Evolutionary conservation across 2,329 filamentous ascomycete species (phyloP).

Genomic region (Penicillium sp.): DNA sequence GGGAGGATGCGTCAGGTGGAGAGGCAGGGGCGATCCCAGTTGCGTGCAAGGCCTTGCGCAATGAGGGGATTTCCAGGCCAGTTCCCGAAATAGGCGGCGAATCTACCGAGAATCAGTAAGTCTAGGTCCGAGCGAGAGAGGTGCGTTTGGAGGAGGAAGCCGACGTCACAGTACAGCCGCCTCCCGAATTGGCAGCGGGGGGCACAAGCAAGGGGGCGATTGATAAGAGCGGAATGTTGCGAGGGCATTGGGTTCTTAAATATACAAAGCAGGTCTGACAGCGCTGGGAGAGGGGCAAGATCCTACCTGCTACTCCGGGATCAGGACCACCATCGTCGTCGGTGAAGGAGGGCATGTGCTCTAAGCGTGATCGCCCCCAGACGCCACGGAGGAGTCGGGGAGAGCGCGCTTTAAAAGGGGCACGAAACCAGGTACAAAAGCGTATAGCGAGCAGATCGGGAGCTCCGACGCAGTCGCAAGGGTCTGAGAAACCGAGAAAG

Average conservation of each 20-base stretch:
- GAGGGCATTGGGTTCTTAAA: constrained; percentile 12
- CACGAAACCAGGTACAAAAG: constrained; percentile 11
- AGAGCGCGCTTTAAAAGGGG: neutral
- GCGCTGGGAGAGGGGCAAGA: constrained; percentile 1
- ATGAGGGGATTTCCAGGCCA: constrained; percentile 24
- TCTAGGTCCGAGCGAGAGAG: constrained; percentile 5
- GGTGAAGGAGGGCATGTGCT: constrained; percentile 32
- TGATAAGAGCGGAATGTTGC: constrained; percentile 9
- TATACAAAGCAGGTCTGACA: constrained; percentile 8
- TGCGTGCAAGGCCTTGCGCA: constrained; percentile 23
- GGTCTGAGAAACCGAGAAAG: neutral
- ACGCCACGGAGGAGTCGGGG: constrained; percentile 1
- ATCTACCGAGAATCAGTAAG: constrained; percentile 29
- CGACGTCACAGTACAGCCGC: constrained; percentile 3
- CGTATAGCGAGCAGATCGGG: neutral
- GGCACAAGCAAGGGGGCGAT: constrained; percentile 9
- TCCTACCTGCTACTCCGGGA: constrained; percentile 33
- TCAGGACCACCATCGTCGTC: constrained; percentile 23
- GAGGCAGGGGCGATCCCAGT: constrained; percentile 16
- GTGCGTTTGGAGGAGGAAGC: constrained; percentile 7
- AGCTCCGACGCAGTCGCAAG: neutral
- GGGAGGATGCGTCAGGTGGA: constrained; percentile 19
- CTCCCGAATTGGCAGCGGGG: neutral
- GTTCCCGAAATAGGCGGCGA: constrained; percentile 26
- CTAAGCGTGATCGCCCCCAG: constrained; percentile 5